Percentiles rank a stretch among this genome's conserved stretches.
Evolutionary conservation across 2,329 filamentous ascomycete species (phyloP).

Genomic region (Calonectria honghensis): DNA sequence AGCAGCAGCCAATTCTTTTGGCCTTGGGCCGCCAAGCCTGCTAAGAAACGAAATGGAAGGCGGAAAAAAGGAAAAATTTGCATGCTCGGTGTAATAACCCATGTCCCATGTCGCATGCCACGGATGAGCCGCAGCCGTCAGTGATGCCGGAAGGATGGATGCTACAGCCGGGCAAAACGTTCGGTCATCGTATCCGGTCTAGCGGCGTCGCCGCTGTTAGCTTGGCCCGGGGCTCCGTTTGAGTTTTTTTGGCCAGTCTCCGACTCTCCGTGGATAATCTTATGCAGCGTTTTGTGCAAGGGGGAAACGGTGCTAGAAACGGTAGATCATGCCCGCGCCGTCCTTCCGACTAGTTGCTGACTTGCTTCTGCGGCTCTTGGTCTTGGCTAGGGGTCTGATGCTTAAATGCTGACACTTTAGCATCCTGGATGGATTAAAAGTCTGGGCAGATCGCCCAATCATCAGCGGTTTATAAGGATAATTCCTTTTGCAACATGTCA

Average conservation of each 20-base stretch:
- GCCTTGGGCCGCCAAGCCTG: neutral
- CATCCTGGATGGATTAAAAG: neutral
- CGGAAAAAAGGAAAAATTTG: neutral
- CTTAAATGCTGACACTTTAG: neutral
- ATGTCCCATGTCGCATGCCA: slow-evolving; percentile 29
- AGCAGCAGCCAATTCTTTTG: neutral
- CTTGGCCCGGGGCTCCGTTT: neutral
- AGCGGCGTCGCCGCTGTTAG: slow-evolving; percentile 32
- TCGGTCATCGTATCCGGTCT: slow-evolving; percentile 35
- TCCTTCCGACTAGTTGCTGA: neutral
- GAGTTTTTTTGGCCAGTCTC: neutral
- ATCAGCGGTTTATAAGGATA: neutral
- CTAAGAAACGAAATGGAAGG: slow-evolving; percentile 22
- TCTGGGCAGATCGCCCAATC: neutral
- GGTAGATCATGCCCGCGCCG: neutral
- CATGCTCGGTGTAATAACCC: slow-evolving; percentile 25
- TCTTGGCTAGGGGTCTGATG: neutral
- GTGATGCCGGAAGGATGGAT: slow-evolving; percentile 22
- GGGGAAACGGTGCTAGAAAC: neutral
- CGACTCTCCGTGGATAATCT: neutral
- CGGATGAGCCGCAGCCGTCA: slow-evolving; percentile 33
- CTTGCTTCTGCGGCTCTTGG: neutral
- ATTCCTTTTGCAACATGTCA: neutral
- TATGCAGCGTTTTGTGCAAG: slow-evolving; percentile 17
- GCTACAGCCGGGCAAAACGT: slow-evolving; percentile 17